A percentile compares a stretch with the other conserved stretches of the same genome.
Conservation (phyloP, 495 filamentous ascomycete species). For the Aspergillus cavernicola region DNA sequence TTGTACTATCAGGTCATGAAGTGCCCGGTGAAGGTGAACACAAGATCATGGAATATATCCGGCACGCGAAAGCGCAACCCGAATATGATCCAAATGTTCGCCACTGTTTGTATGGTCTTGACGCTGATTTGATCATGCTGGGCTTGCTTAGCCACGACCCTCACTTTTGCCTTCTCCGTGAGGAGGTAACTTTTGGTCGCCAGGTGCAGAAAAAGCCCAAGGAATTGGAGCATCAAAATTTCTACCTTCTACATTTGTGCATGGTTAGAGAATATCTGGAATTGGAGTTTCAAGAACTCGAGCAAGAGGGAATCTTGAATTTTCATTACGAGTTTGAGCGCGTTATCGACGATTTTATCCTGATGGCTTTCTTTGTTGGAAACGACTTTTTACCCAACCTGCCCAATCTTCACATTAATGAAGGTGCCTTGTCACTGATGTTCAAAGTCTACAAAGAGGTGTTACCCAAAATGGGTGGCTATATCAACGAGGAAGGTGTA, state of each 20-base stretch:
- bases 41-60: constrained; percentile 99
- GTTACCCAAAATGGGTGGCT: constrained; percentile 82
- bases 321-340: constrained; percentile 92
- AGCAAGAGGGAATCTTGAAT: constrained; percentile 66
- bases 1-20: constrained; percentile 96
- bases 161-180: constrained; percentile 94
- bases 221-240: constrained; percentile 97
- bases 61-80: constrained; percentile 89
- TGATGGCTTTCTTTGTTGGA: constrained; percentile 99
- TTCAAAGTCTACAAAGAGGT: constrained; percentile 94
- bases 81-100: constrained; percentile 93
- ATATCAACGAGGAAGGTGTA: constrained; percentile 91
- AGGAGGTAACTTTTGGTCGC: constrained; percentile 96
- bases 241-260: constrained; percentile 95
- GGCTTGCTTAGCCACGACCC: constrained; percentile 96
- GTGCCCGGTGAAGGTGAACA: constrained; percentile 99
- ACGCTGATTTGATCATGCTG: constrained; percentile 98
- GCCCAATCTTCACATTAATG: constrained; percentile 96
- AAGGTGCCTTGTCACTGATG: constrained; percentile 92
- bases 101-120: constrained; percentile 95
- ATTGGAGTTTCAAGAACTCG: constrained; percentile 91
- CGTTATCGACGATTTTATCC: constrained; percentile 97
- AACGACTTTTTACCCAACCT: constrained; percentile 99
- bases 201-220: constrained; percentile 82
- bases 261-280: constrained; percentile 97